Percentiles rank a stretch among this genome's conserved stretches.
Conservation (phyloP, 1,284 basidiomycete species). For the Puccinia coronata region DNA sequence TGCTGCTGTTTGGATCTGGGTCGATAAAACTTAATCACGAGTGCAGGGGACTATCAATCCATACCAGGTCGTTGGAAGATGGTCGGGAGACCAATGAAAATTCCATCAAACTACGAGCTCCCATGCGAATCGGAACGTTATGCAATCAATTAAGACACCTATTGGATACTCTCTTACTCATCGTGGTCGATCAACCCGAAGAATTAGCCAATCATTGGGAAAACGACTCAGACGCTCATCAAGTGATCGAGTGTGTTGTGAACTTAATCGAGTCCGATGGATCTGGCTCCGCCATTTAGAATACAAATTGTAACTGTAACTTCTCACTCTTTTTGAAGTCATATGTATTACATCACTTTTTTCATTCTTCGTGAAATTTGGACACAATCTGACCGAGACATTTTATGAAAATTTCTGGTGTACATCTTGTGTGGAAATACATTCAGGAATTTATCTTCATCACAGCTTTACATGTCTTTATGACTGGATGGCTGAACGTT, state of each 20-base stretch:
- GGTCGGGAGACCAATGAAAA: conserved; percentile 58
- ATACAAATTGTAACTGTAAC: too few species aligned
- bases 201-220: conserved; percentile 23
- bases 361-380: too few species aligned
- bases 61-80: conserved; percentile 27
- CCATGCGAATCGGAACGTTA: conserved; percentile 82
- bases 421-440: too few species aligned
- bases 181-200: conserved; percentile 29
- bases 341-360: too few species aligned
- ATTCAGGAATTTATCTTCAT: too few species aligned
- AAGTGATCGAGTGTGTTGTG: conserved; percentile 34
- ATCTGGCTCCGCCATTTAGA: not conserved
- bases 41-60: conserved; percentile 40
- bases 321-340: too few species aligned
- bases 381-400: too few species aligned
- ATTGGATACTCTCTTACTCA: conserved; percentile 28
- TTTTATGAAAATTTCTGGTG: too few species aligned
- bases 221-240: not conserved
- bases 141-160: conserved; percentile 75
- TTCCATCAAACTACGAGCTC: conserved; percentile 72
- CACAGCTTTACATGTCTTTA: too few species aligned
- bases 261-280: conserved; percentile 44
- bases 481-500: too few species aligned
- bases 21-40: conserved; percentile 40
- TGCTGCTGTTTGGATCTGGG: conserved; percentile 45